Percentiles rank a stretch among this genome's conserved stretches.
These are phyloP conservation scores for Claviceps quebecensis DNA, from an alignment of 2,329 filamentous ascomycete genomes.

Conservation along the genomic window DNA sequence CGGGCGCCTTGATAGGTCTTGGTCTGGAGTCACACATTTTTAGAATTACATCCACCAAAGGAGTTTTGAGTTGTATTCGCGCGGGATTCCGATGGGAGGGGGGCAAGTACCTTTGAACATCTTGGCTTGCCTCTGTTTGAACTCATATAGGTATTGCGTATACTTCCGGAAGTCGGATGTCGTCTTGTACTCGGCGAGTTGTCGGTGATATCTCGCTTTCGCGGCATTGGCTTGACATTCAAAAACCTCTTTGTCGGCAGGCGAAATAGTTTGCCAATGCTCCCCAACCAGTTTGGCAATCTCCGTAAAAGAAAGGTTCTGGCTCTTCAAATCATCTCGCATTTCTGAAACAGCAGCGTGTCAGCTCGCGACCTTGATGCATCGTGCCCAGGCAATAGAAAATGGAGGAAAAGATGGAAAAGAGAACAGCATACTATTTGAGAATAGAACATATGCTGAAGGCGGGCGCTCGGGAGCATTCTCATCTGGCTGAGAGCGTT, in stretches of 20 bases:
- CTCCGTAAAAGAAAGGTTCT: slow-evolving; percentile 67
- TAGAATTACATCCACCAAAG: background rate
- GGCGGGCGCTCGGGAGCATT: slow-evolving; percentile 68
- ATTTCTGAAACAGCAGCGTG: slow-evolving; percentile 39
- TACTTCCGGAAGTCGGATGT: slow-evolving; percentile 57
- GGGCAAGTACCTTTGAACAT: slow-evolving; percentile 36
- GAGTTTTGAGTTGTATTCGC: background rate
- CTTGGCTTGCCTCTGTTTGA: slow-evolving; percentile 57
- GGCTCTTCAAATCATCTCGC: slow-evolving; percentile 62
- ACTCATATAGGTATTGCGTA: slow-evolving; percentile 58
- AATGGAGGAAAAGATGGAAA: background rate
- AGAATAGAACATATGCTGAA: slow-evolving; percentile 75
- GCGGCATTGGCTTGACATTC: slow-evolving; percentile 58
- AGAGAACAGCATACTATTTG: slow-evolving; percentile 49
- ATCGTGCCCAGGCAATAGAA: too few species aligned
- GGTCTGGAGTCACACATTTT: slow-evolving; percentile 7
- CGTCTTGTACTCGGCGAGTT: slow-evolving; percentile 64
- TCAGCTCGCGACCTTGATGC: background rate
- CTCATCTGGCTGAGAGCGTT: slow-evolving; percentile 47
- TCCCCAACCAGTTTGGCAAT: slow-evolving; percentile 74
- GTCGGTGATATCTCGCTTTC: slow-evolving; percentile 65
- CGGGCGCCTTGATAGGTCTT: slow-evolving; percentile 32
- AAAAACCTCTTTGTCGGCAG: slow-evolving; percentile 54
- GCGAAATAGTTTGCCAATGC: slow-evolving; percentile 60
- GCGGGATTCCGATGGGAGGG: too few species aligned